A percentile compares a stretch with the other conserved stretches of the same genome.
Evolutionary conservation across 345 rosid genomes (phyloP).

Genomic region (Cardamine resedifolia): DNA sequence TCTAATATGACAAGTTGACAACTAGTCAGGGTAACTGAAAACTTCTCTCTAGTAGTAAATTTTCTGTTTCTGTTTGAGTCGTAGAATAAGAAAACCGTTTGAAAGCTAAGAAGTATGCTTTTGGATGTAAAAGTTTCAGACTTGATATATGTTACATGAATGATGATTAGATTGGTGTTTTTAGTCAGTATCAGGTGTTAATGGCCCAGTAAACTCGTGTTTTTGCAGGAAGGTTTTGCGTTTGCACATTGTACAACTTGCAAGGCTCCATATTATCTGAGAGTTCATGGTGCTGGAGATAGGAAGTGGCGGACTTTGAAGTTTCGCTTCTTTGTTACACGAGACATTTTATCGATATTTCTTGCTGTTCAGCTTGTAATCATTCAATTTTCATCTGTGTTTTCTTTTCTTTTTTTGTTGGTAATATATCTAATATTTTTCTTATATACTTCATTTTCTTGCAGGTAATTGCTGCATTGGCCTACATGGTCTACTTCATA

Average conservation of each 20-base stretch:
- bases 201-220: neutral
- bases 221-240: conserved; percentile 93
- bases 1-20: neutral
- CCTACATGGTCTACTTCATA: conserved; percentile 78
- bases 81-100: neutral
- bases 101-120: neutral
- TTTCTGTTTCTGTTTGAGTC: neutral
- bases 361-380: conserved; percentile 90
- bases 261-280: conserved; percentile 94
- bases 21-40: neutral
- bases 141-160: neutral
- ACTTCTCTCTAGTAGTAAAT: neutral
- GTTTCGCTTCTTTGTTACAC: conserved; percentile 97
- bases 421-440: neutral
- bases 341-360: conserved; percentile 90
- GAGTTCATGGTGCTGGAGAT: conserved; percentile 97
- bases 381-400: conserved; percentile 14
- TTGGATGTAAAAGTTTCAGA: neutral
- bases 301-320: conserved; percentile 95
- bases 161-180: neutral
- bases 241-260: conserved; percentile 99
- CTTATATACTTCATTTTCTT: conserved; percentile 18
- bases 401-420: neutral
- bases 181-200: neutral
- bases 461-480: conserved; percentile 88